Base-by-base conservation (phyloP, 2,329 filamentous ascomycete species). In the Mycosphaerella sp. region DNA sequence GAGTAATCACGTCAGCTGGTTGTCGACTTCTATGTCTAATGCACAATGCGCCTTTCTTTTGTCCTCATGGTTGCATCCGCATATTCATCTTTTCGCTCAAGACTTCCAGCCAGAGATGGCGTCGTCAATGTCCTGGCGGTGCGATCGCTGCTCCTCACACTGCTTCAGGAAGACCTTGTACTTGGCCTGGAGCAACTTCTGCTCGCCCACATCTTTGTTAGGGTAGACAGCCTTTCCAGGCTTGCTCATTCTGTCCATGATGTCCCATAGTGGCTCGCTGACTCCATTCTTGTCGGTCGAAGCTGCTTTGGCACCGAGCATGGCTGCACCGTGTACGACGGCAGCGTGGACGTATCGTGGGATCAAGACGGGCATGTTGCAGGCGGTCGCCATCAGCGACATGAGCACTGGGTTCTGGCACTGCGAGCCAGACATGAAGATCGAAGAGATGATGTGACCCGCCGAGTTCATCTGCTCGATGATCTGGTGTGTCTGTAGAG, bases 371-470 rank as follows among this genome's bases (percentile, higher is more conserved):
- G 92, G 92, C 85, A 95, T 91, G 62, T 84, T 79, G 73, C 92
- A 97, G 0, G 86, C 87, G 0, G 91, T 93, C 11, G 93, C 90
- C 64, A 98, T 86, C 12, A 98, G 82, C 54, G 84, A 80, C 85
- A 98, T 95, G 52, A 98, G 78, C 56, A 97, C 83, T 34, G 86
- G 83, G 72, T 98, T 98, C 73, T 96, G 91, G 77, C 93, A 98
- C 72, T 97, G 93, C 9, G 89, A 95, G 57, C 93, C 93, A 4
- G 89, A 95, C 93, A 98, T 97, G 81, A 97, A 98, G 73, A 98
- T 95, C 59, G 86, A 92, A 47, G 80, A 84, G 70, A 98, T 91
- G 62, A 81, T 77, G 74, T 98, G 93, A 8, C 93, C 93, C 1
- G 89, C 78, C 45, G 80, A 77, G 77, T 97, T 98, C 91, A 98